Evolutionary conservation across 1,284 basidiomycete genomes (phyloP), one percentile per base, ranked within the genome.

Genomic region (Austroboletus niveus): DNA sequence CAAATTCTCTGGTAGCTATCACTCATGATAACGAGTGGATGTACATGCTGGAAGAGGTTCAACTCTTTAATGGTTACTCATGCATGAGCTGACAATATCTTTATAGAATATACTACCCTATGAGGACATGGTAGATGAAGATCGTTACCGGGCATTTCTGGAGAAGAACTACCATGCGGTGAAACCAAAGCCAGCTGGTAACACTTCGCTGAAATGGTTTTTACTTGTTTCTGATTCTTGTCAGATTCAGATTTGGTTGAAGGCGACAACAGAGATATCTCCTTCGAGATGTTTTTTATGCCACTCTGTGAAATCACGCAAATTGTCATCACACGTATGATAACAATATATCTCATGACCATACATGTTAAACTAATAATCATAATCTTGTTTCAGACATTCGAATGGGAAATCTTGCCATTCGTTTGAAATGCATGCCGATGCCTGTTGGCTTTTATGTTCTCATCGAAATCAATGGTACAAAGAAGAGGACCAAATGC

Each of bases 1-100:
- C 17, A 6, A 39, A 39, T 36, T 12, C 35, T 39, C 20, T 8
- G 17, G 38, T 39, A 12, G 27, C 50, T 5, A 35, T 51, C 8
- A 51, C 48, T 2, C 48, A 51, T 22, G 50, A 51, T 30, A 17
- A 22, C 7, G 24, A 36, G 3, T 51, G 50, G 50, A 24, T 49
- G 2, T 11, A 22, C 6, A 32, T 50, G 14, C 38, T 34, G 2
- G 4, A 39, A 39, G 11, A 39, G 20, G 38, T 39, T 7, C 10
- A 5, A 8, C 20, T 12, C 22, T 8, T 4, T 22, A 11, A 4
- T 5, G 8, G 8, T 8, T 39, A 1, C 22, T 14, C 8, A 22
- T 22, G 5, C 38, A 22, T 10, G 11, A 39, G 1, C 20, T 39
- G 8, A 39, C 4, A 7, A 39, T 9, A 20, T 12, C 17, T 20